phyloP scores from a whole-genome alignment of 495 filamentous ascomycete genomes.

The Cercophora samala region DNA sequence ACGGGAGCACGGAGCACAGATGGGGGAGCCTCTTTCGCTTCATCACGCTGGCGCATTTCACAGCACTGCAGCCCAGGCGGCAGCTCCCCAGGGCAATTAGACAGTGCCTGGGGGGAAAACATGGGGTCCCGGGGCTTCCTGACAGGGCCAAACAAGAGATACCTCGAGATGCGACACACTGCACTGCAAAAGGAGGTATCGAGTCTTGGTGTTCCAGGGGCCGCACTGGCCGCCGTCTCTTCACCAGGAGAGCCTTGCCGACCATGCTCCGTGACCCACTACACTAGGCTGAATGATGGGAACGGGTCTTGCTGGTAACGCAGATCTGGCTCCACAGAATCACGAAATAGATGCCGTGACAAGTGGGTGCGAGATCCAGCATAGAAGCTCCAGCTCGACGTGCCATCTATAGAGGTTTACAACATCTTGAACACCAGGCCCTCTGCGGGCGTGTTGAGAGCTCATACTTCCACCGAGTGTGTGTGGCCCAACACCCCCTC shows the following conservation, averaged over 20 bases:
- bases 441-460: neutral
- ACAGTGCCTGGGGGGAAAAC: neutral
- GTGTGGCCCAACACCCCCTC: neutral
- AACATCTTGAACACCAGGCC: neutral
- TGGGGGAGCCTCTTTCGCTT: neutral
- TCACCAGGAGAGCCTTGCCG: neutral
- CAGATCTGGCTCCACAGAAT: conserved; percentile 5
- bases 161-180: conserved; percentile 1
- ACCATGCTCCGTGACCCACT: neutral
- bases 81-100: neutral
- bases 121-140: neutral
- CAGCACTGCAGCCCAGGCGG: conserved; percentile 5
- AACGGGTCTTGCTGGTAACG: conserved; percentile 6
- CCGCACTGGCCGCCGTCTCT: neutral
- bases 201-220: neutral
- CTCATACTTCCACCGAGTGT: neutral
- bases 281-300: neutral
- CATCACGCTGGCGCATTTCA: conserved; percentile 12
- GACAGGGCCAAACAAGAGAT: conserved; percentile 3
- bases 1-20: neutral
- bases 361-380: neutral
- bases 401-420: neutral
- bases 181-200: conserved; percentile 5
- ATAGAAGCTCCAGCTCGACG: neutral
- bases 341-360: conserved; percentile 3